These are phyloP conservation scores for Biancaea sappan DNA, from an alignment of 306 rosid species.

Conservation along the genomic window DNA sequence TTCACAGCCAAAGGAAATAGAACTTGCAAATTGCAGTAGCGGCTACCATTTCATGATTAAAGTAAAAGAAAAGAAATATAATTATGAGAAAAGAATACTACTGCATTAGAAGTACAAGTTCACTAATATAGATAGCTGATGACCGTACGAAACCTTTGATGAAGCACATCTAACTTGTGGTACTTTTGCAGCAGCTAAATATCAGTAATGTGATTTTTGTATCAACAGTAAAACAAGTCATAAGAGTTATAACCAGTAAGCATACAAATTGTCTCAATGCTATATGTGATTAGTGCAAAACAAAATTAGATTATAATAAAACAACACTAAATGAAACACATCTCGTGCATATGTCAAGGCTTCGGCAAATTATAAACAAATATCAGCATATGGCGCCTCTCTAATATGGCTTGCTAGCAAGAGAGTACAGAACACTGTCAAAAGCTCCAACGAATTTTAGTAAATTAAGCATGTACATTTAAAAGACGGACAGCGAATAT, in stretches of 20 bases:
- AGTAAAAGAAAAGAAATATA: neutral
- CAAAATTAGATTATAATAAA: neutral
- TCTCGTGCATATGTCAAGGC: slow-evolving; percentile 3
- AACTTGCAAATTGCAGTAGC: slow-evolving; percentile 25
- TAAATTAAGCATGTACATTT: neutral
- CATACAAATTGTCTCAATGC: neutral
- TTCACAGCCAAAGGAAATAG: slow-evolving; percentile 24
- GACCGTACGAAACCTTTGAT: neutral
- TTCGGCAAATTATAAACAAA: slow-evolving; percentile 25
- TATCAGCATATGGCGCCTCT: slow-evolving; percentile 8
- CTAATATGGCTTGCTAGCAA: neutral
- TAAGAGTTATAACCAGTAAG: neutral
- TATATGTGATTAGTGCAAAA: neutral
- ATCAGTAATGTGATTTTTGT: slow-evolving; percentile 15
- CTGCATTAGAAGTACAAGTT: neutral
- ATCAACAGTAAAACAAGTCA: neutral
- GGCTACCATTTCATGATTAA: slow-evolving; percentile 13
- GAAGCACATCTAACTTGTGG: neutral
- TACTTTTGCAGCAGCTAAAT: slow-evolving; percentile 12
- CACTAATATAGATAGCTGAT: neutral
- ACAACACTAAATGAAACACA: slow-evolving; percentile 1
- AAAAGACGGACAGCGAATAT: neutral
- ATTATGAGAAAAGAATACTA: neutral
- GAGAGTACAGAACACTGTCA: neutral
- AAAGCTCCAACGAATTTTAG: neutral